Percentiles rank a stretch among this genome's conserved stretches.
These are phyloP conservation scores for Chiua virens DNA, from an alignment of 768 basidiomycete species.

Conservation along the genomic window DNA sequence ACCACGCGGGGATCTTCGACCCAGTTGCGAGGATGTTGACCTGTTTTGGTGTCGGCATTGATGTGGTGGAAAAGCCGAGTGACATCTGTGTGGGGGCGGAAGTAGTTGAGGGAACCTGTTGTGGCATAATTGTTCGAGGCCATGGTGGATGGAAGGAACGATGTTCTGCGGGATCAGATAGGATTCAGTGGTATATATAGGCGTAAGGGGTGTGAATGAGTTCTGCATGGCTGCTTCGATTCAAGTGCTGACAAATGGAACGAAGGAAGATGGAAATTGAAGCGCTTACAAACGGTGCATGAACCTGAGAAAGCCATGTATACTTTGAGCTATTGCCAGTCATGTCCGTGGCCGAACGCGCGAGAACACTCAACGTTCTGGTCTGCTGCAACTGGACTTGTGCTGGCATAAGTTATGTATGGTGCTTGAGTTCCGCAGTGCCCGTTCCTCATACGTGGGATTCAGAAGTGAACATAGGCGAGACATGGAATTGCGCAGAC, in stretches of 20 bases:
- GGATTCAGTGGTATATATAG: constrained; percentile 29
- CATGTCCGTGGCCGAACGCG: too few species aligned
- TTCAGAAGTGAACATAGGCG: too few species aligned
- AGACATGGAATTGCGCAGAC: too few species aligned
- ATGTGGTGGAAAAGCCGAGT: constrained; percentile 15
- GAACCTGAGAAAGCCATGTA: too few species aligned
- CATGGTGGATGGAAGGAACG: constrained; percentile 1
- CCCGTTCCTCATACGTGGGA: too few species aligned
- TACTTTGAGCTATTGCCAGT: too few species aligned
- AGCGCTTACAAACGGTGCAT: too few species aligned
- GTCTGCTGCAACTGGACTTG: too few species aligned
- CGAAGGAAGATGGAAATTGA: too few species aligned
- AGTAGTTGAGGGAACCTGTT: constrained; percentile 18
- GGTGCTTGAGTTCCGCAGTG: too few species aligned
- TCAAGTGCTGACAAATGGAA: constrained; percentile 1
- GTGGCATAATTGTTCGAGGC: constrained; percentile 16
- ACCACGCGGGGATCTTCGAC: constrained; percentile 7
- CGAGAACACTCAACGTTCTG: too few species aligned
- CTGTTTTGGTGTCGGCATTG: constrained; percentile 17
- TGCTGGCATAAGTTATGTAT: too few species aligned
- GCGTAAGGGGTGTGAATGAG: not conserved
- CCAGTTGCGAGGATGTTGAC: constrained; percentile 22
- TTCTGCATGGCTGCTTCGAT: not conserved
- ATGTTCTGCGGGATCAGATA: constrained; percentile 27
- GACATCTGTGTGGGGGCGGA: constrained; percentile 16